Conservation (phyloP, 129 eudicot species). For the Daucus carota region DH1_v3.0 NC_030383.2:51930501-51931000, state of each 20-base stretch:
- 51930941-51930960: neutral
- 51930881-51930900: neutral
- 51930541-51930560: neutral
- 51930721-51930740: constrained; percentile 51
- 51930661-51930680: neutral
- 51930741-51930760: constrained; percentile 55
- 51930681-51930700: constrained; percentile 8
- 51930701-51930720: constrained; percentile 85
- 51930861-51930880: neutral
- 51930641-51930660: neutral
- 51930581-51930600: neutral
- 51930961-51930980: neutral
- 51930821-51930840: constrained; percentile 50
- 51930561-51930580: neutral
- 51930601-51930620: neutral
- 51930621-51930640: neutral
- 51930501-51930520: too few relatives aligned
- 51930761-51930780: constrained; percentile 65
- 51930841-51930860: constrained; percentile 36
- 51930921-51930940: neutral
- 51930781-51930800: constrained; percentile 91
- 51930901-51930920: neutral
- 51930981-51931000: neutral
- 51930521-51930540: too few relatives aligned
- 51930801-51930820: constrained; percentile 57